Percentiles rank a stretch among this genome's conserved stretches.
Conservation (phyloP, 768 basidiomycete species). For the Hydnomerulius pinastri region DNA sequence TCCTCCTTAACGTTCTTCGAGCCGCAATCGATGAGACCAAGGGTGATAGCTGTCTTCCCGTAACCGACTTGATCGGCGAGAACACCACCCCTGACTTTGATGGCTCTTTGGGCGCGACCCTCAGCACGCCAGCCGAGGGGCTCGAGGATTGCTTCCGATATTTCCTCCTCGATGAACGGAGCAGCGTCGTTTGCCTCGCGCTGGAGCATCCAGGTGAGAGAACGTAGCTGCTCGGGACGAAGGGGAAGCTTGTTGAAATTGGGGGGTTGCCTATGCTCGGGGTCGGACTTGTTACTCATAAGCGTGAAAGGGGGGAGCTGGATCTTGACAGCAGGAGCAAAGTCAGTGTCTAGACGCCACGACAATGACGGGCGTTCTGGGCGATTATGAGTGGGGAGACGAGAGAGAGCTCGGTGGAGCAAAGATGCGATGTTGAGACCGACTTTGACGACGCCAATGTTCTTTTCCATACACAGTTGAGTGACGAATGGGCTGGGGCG, state of each 20-base stretch:
- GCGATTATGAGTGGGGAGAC: constrained; percentile 63
- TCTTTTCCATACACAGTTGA: constrained; percentile 68
- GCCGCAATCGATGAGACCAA: constrained; percentile 83
- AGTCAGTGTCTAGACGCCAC: constrained; percentile 84
- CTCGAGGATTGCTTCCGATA: constrained; percentile 84
- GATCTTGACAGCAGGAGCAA: constrained; percentile 61
- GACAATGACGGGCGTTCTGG: constrained; percentile 52
- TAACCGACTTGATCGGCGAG: constrained; percentile 97
- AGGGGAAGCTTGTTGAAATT: constrained; percentile 68
- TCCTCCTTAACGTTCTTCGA: constrained; percentile 57
- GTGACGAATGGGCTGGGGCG: constrained; percentile 87
- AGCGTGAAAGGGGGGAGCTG: constrained; percentile 67
- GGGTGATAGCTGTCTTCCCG: constrained; percentile 94
- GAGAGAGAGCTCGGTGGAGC: constrained; percentile 81
- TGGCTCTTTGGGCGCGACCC: constrained; percentile 78
- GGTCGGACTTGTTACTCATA: constrained; percentile 73
- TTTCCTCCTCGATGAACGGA: constrained; percentile 92
- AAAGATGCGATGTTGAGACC: constrained; percentile 88
- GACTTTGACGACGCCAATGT: constrained; percentile 72
- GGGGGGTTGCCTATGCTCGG: constrained; percentile 72
- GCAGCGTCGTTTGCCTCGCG: constrained; percentile 66
- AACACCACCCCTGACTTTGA: constrained; percentile 83
- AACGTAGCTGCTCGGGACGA: constrained; percentile 85
- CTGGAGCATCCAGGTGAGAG: constrained; percentile 88
- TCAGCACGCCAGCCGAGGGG: constrained; percentile 95